Evolutionary conservation across 23 red algal genomes (phyloP), one percentile per base, ranked within the genome.

Genomic region (Cyanidium caldarium): DNA sequence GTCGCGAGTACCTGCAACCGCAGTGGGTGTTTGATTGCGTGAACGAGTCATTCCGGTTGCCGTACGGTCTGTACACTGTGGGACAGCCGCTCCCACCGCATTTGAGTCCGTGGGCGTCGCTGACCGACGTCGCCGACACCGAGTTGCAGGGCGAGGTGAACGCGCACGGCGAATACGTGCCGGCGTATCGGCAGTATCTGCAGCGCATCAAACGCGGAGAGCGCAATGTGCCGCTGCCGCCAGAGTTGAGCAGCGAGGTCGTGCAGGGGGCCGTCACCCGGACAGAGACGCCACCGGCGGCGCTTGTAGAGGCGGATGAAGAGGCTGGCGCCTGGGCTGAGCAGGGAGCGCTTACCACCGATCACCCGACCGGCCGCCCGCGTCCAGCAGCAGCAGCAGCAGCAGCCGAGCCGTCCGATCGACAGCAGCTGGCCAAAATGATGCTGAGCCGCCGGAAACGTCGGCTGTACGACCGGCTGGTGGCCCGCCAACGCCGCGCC

Each of bases 21-120:
- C 92, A 98, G 51, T 98, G 82, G 44, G 73, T 98, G 16, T 85
- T 98, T 36, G 92, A 98, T 51, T 89, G 68, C n/a, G 73, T 98
- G 23, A 98, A 98, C 61, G 85, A 80, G 13, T 46, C 40, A 28
- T 26, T 89, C 25, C 58, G 70, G 0, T 45, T 98, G 1, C 92
- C 92, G 57, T 2, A 35, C 51, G 1, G 30, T 38, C 2, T 78
- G 44, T 78, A 57, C 40, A 14, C 35, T 28, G 12, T 69, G 14
- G 66, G 75, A 40, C 14, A 25, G 30, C 39, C 35, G 3, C 21
- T 78, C 1, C 66, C 75, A 40, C 75, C 73, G 68, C 84, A 43
- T 46, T 84, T 17, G 82, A 98, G 65, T 46, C 69, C 20, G 46
- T 83, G 33, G 80, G 92, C 7, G 76, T 72, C 7, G 38, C 40